Evolutionary conservation across 805 yeast species (phyloP), one percentile per base, ranked within the genome.

Genomic region (Suhomyces tanzawaensis): DNA sequence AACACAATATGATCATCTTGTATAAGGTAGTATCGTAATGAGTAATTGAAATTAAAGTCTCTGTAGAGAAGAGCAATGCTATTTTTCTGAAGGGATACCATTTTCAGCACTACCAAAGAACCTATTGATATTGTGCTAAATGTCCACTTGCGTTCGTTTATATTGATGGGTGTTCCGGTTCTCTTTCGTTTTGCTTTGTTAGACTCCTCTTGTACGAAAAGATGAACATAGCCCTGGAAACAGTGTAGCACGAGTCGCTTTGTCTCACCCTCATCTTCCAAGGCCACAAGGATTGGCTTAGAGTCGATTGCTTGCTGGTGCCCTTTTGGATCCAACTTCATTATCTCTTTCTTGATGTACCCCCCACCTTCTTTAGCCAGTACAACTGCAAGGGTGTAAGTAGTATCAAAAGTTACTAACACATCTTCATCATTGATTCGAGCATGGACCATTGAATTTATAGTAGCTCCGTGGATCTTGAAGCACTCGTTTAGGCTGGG

Each of bases 41-140:
- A 60, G 34, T 53, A 57, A 36, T 51, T 48, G 45, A 57, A 62
- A 33, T 60, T 62, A 32, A 58, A 59, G 37, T 64, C 69, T 16
- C 70, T 50, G 41, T 59, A 63, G 4, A 65, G 39, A 1, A 63
- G 40, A 2, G 65, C 69, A 12, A 64, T n/a, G 9, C 42, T 22
- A 12, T 34, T 22, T 3, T 35, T 22, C 4, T 29, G 21, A 16
- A 53, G 29, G 16, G 46, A 24, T 9, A 38, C 49, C 41, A 55
- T 44, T 17, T 42, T 37, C 34, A 45, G 44, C 5, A 55, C 44
- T 7, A 50, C 51, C 14, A 51, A 38, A n/a, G 44, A 38, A 1
- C 60, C 60, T n/a, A 53, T 44, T 7, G 50, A 36, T 11, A 44
- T 18, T 3, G 55, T 35, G 7, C 32, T 30, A 4, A 39, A 14